Conservation (phyloP, 2,329 filamentous ascomycete species). For the Nigrospora osmanthi region DNA sequence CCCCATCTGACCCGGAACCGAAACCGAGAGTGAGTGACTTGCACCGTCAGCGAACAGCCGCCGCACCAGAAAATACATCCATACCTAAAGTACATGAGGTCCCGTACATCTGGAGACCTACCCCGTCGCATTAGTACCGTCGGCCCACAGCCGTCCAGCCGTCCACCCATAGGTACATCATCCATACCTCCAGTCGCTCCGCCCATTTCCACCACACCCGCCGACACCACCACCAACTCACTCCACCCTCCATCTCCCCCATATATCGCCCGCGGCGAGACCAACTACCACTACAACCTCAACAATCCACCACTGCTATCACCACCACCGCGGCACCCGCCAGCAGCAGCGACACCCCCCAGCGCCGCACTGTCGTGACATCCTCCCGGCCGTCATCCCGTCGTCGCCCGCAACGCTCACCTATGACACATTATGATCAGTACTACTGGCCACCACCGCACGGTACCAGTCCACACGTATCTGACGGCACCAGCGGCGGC, state of each 20-base stretch:
- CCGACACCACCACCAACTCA: background rate
- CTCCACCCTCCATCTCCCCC: no score
- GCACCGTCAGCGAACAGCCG: no score
- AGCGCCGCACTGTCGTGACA: background rate
- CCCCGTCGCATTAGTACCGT: no score
- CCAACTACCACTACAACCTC: background rate
- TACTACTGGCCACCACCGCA: background rate
- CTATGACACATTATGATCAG: background rate
- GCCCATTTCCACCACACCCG: background rate
- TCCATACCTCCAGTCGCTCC: background rate
- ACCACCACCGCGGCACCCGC: background rate
- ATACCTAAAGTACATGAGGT: no score
- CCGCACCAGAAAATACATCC: no score
- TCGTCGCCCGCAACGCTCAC: background rate
- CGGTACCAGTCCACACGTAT: background rate
- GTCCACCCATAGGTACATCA: no score
- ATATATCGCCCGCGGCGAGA: no score
- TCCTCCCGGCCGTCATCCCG: background rate
- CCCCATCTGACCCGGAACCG: no score
- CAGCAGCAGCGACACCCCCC: background rate
- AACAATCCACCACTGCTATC: background rate
- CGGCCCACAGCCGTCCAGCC: no score
- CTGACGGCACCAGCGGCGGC: conserved; percentile 4
- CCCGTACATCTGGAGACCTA: no score
- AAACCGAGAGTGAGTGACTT: no score